These are phyloP conservation scores for Geranomyces michiganensis DNA, from an alignment of 192 early-diverging fungal genomes.

Conservation along the genomic window DNA sequence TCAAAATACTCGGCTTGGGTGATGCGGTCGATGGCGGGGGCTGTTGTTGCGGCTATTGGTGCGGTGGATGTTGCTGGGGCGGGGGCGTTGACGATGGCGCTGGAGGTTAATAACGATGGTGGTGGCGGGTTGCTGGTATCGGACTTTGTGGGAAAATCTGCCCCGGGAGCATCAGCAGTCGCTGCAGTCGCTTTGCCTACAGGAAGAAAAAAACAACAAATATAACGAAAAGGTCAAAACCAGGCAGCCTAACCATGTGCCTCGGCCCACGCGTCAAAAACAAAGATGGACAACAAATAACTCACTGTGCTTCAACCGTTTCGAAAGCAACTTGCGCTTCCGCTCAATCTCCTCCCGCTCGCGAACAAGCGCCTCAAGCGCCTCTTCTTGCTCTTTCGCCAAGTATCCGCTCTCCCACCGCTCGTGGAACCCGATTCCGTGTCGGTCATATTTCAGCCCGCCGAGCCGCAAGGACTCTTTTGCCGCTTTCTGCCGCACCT, in stretches of 20 bases:
- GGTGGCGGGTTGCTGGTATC: too few species aligned
- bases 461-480: slow-evolving; percentile 16
- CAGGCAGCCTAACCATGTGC: too few species aligned
- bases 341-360: slow-evolving; percentile 38
- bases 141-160: too few species aligned
- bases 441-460: slow-evolving; percentile 20
- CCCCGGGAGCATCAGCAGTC: too few species aligned
- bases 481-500: background rate
- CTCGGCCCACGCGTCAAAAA: too few species aligned
- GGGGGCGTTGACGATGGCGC: background rate
- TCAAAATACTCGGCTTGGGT: slow-evolving; percentile 13
- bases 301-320: slow-evolving; percentile 21
- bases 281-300: too few species aligned
- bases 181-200: too few species aligned
- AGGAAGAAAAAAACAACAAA: too few species aligned
- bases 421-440: slow-evolving; percentile 33
- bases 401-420: slow-evolving; percentile 38
- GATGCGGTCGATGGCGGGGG: slow-evolving; percentile 1
- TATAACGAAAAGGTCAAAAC: too few species aligned
- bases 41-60: background rate
- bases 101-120: background rate
- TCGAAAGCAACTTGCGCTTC: slow-evolving; percentile 25
- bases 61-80: background rate
- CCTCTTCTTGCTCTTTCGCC: slow-evolving; percentile 18
- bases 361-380: slow-evolving; percentile 2